A percentile compares a stretch with the other conserved stretches of the same genome.
Evolutionary conservation across 495 filamentous ascomycete genomes (phyloP).

Genomic region (Penicillium diatomitis): DNA sequence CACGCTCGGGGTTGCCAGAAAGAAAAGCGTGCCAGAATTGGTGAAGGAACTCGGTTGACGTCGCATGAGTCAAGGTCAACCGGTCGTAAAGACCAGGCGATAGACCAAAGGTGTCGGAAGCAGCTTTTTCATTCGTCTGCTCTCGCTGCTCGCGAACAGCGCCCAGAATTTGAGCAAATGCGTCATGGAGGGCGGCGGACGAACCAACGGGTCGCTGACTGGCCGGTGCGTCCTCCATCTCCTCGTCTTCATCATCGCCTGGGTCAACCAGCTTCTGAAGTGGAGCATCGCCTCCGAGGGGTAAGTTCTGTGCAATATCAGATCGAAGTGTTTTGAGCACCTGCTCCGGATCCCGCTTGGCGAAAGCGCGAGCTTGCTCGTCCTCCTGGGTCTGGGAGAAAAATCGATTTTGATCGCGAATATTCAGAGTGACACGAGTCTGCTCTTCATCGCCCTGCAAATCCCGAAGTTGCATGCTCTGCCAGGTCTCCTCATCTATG

Average conservation of each 20-base stretch:
- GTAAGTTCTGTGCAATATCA: slow-evolving; percentile 44
- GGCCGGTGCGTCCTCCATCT: slow-evolving; percentile 39
- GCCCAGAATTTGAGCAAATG: slow-evolving; percentile 35
- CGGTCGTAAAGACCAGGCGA: slow-evolving; percentile 58
- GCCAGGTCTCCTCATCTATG: slow-evolving; percentile 66
- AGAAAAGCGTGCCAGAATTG: slow-evolving; percentile 91
- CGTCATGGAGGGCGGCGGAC: slow-evolving; percentile 24
- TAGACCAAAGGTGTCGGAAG: slow-evolving; percentile 50
- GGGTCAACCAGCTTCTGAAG: slow-evolving; percentile 43
- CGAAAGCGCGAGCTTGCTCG: slow-evolving; percentile 49
- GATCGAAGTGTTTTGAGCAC: slow-evolving; percentile 55
- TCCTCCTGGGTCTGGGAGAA: slow-evolving; percentile 55
- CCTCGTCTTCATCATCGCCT: slow-evolving; percentile 48
- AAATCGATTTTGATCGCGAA: slow-evolving; percentile 75
- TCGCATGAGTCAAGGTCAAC: slow-evolving; percentile 78
- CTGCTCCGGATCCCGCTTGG: slow-evolving; percentile 55
- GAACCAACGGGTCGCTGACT: slow-evolving; percentile 26
- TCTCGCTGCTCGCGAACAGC: slow-evolving; percentile 34
- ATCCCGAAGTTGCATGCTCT: slow-evolving; percentile 70
- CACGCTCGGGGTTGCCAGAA: slow-evolving; percentile 71
- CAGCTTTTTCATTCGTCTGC: slow-evolving; percentile 22
- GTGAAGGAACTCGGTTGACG: slow-evolving; percentile 86
- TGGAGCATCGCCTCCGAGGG: slow-evolving; percentile 48
- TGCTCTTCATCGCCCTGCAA: slow-evolving; percentile 65
- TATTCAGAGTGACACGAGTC: slow-evolving; percentile 70